Evolutionary conservation across 2,329 filamentous ascomycete species (phyloP).

Genomic region (Sporothrix inflata): DNA sequence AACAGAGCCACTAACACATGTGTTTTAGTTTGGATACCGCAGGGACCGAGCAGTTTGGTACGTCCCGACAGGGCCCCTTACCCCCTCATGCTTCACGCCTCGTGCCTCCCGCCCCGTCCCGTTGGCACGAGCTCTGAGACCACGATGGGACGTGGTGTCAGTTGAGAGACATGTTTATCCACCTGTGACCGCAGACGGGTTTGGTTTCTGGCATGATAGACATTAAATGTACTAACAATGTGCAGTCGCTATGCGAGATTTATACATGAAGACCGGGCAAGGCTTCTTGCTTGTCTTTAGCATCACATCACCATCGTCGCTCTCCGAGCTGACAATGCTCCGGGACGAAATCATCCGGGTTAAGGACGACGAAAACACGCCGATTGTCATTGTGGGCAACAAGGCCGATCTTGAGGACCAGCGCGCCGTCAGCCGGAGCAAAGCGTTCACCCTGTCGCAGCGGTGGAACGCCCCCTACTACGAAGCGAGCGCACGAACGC

Average conservation of each 20-base stretch:
- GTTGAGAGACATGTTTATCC: not conserved
- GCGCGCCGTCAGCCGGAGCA: slow-evolving; percentile 74
- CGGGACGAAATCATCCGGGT: slow-evolving; percentile 89
- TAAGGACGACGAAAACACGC: slow-evolving; percentile 83
- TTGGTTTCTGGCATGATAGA: no score
- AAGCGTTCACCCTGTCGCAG: slow-evolving; percentile 83
- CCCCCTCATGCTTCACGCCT: slow-evolving; percentile 5
- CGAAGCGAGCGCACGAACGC: slow-evolving; percentile 80
- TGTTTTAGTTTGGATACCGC: slow-evolving; percentile 75
- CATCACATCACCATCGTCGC: slow-evolving; percentile 82
- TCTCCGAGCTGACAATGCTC: slow-evolving; percentile 77
- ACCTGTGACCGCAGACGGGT: not conserved
- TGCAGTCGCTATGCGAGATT: slow-evolving; percentile 70
- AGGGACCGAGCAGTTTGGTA: slow-evolving; percentile 91
- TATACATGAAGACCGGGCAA: slow-evolving; percentile 93
- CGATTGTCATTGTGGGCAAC: slow-evolving; percentile 90
- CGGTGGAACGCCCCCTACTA: slow-evolving; percentile 90
- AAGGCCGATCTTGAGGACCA: slow-evolving; percentile 90
- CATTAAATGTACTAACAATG: not conserved
- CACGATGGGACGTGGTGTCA: not conserved
- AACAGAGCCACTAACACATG: not conserved
- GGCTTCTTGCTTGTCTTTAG: slow-evolving; percentile 91
- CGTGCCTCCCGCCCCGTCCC: not conserved
- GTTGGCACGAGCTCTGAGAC: slow-evolving; percentile 15
- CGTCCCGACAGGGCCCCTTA: slow-evolving; percentile 42